Conservation (phyloP, 2,329 filamentous ascomycete genomes). For the Capronia coronata region DNA sequence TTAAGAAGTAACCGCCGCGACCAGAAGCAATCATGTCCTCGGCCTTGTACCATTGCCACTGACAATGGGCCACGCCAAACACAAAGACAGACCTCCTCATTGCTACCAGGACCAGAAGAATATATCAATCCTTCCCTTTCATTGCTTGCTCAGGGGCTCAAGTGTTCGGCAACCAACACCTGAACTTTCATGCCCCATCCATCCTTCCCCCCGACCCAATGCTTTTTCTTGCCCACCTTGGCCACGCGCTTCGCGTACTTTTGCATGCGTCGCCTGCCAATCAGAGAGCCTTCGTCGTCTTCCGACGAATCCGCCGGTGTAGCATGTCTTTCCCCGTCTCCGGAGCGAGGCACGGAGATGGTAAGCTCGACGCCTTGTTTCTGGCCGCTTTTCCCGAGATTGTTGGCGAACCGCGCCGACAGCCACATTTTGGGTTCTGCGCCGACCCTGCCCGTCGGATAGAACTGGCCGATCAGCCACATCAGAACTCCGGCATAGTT, state of each 20-base stretch:
- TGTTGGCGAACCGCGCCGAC: slow-evolving; percentile 40
- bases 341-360: slow-evolving; percentile 36
- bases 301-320: not conserved
- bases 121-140: not conserved
- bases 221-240: slow-evolving; percentile 56
- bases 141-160: not conserved
- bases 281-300: slow-evolving; percentile 25
- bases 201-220: slow-evolving; percentile 42
- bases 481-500: slow-evolving; percentile 58
- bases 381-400: slow-evolving; percentile 36
- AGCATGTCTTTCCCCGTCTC: slow-evolving; percentile 32
- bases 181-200: slow-evolving; percentile 21
- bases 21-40: too few relatives aligned
- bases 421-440: slow-evolving; percentile 35
- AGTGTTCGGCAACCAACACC: slow-evolving; percentile 16
- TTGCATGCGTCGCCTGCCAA: slow-evolving; percentile 20
- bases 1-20: too few relatives aligned
- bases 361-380: slow-evolving; percentile 42
- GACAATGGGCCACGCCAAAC: not conserved
- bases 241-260: slow-evolving; percentile 38
- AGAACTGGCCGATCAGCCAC: slow-evolving; percentile 51
- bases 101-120: not conserved
- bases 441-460: slow-evolving; percentile 52
- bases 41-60: not conserved
- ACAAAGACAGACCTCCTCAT: not conserved